Evolutionary conservation across 345 rosid genomes (phyloP).

Genomic region (Bruguiera gymnorhiza): DNA sequence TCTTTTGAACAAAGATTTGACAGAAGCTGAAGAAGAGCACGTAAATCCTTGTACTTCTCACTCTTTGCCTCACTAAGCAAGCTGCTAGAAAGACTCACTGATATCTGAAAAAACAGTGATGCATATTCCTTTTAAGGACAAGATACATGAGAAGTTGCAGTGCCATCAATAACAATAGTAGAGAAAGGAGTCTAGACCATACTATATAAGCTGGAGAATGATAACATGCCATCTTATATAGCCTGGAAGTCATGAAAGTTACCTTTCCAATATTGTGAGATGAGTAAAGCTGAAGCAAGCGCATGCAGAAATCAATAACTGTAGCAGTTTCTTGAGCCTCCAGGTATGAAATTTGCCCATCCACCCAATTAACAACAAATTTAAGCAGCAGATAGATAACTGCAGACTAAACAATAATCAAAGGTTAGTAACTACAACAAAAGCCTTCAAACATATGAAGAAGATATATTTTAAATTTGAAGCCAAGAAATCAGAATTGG

Average conservation of each 20-base stretch:
- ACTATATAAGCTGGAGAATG: no score
- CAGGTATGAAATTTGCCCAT: constrained; percentile 89
- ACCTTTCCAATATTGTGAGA: constrained; percentile 99
- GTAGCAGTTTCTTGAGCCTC: constrained; percentile 77
- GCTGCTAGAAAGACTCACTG: constrained; percentile 69
- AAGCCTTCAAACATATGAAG: neutral
- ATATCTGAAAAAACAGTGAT: constrained; percentile 43
- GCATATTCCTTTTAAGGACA: neutral
- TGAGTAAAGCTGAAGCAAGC: constrained; percentile 85
- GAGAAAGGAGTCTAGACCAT: no score
- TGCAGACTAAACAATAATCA: constrained; percentile 64
- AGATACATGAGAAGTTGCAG: neutral
- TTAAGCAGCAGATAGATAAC: constrained; percentile 88
- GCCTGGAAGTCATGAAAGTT: constrained; percentile 16
- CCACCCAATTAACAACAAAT: constrained; percentile 94
- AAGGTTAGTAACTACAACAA: constrained; percentile 17
- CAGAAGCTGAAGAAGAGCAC: constrained; percentile 96
- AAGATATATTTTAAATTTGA: neutral
- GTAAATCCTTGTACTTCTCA: constrained; percentile 84
- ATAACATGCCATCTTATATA: neutral
- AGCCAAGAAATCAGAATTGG: neutral
- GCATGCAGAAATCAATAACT: constrained; percentile 85
- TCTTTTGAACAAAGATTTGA: constrained; percentile 92
- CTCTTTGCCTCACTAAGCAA: constrained; percentile 78
- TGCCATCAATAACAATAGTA: neutral